Base-by-base conservation (phyloP, 2,329 filamentous ascomycete species). In the Fusarium buxicola region DNA sequence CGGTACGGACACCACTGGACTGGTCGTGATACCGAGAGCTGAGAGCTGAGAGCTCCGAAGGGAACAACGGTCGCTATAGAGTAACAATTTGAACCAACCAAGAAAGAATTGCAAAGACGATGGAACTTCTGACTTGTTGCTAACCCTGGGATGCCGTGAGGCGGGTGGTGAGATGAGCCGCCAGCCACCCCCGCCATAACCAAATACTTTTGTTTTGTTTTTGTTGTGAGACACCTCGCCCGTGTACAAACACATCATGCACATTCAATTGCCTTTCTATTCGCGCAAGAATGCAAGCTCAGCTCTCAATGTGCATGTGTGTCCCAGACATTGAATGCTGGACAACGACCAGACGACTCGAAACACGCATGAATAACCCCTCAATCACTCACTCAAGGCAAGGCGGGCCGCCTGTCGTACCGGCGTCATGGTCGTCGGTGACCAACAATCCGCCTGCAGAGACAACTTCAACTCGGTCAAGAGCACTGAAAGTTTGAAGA, bases 1-100 rank as follows among this genome's bases (percentile, higher is more conserved):
- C 49, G 62, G 62, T 55, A 66, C 53, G 48, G 32, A 47, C 52
- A 63, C 53, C 45, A 34, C 53, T 59, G 49, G 45, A 36, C 46
- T 66, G 58, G 58, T 55, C 40, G 18, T 52, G 61, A 43, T 63
- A 63, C 57, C 13, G 21, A 53, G 56, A 65, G 38, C 43, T 28
- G 43, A 58, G 49, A 47, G 40, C 13, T 35, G 32, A 28, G 36
- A 39, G 28, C 39, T 36, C 40, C 45, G 35, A 13, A n/a, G 32
- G 46, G 44, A 57, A 44, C 39, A 8, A 54, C 61, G 38, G 56
- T 65, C 61, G 44, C 58, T 65, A 41, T 40, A 28, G 40, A 43
- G 16, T 45, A 44, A 28, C 15, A 49, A 50, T 49, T 61, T 44
- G 52, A 65, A 46, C 16, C 21, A 25, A 44, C 21, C 34, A 36